phyloP scores from a whole-genome alignment of 441 rosid species.

The Euphorbia schlechtendalii region DNA sequence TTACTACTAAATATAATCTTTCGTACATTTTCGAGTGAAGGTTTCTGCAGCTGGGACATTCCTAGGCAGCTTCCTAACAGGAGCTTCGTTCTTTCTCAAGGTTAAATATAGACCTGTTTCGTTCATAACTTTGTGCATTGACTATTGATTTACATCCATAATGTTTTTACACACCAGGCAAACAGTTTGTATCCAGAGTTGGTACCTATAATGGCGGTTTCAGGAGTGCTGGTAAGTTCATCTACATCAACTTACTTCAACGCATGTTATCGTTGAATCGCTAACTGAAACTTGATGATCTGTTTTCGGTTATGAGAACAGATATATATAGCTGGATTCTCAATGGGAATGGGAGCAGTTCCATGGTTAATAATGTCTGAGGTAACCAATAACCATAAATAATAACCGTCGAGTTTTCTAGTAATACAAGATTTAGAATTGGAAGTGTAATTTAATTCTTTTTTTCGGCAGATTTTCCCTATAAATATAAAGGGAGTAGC shows the following conservation, averaged over 20 bases:
- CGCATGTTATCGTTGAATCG: not conserved
- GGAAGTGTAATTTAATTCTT: not conserved
- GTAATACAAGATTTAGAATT: not conserved
- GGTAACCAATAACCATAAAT: conserved; percentile 29
- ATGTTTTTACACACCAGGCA: conserved; percentile 33
- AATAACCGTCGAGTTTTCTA: no score
- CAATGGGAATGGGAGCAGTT: conserved; percentile 90
- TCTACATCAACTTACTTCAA: not conserved
- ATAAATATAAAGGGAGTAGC: conserved; percentile 74
- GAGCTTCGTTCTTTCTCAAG: conserved; percentile 69
- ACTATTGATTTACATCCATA: not conserved
- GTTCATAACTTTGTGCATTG: not conserved
- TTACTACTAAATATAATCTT: not conserved
- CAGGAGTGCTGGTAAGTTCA: conserved; percentile 63
- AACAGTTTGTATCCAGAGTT: conserved; percentile 45
- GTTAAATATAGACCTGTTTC: conserved; percentile 21
- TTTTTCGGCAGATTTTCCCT: conserved; percentile 66
- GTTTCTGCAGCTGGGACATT: conserved; percentile 72
- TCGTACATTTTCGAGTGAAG: conserved; percentile 25
- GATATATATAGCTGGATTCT: conserved; percentile 61
- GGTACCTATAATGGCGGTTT: conserved; percentile 61
- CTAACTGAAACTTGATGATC: not conserved
- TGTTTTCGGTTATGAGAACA: conserved; percentile 19
- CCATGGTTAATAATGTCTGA: conserved; percentile 98
- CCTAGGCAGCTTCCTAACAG: conserved; percentile 64